Conservation (phyloP, 257 asterid genomes). For the Paulownia fortunei region DNA sequence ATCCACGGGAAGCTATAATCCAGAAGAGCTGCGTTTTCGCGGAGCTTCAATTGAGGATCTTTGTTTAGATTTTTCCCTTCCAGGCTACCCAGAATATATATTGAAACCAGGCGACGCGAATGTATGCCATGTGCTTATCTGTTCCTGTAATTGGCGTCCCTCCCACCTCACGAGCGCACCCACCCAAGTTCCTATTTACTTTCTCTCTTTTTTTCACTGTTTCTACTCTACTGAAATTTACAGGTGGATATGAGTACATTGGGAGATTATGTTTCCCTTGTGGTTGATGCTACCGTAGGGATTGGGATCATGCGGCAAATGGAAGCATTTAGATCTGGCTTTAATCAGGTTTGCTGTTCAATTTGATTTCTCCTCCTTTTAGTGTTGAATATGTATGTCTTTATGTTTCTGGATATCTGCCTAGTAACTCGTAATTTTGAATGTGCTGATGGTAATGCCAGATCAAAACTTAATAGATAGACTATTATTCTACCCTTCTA, state of each 20-base stretch:
- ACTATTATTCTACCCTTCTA: neutral
- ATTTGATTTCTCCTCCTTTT: neutral
- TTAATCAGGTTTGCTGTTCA: slow-evolving; percentile 62
- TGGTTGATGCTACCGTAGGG: slow-evolving; percentile 85
- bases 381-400: neutral
- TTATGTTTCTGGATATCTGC: neutral
- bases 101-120: slow-evolving; percentile 72
- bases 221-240: slow-evolving; percentile 21
- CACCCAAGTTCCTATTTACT: neutral
- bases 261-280: slow-evolving; percentile 84
- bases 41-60: slow-evolving; percentile 91
- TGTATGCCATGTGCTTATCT: slow-evolving; percentile 47
- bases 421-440: neutral
- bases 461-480: neutral
- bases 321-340: slow-evolving; percentile 87
- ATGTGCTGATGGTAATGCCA: neutral
- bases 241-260: slow-evolving; percentile 82
- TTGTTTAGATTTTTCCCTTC: slow-evolving; percentile 91
- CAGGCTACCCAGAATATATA: slow-evolving; percentile 88
- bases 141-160: slow-evolving; percentile 13
- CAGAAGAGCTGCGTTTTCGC: slow-evolving; percentile 62
- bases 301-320: slow-evolving; percentile 69
- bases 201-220: neutral
- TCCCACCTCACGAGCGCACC: no score
- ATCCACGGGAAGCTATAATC: slow-evolving; percentile 55